Percentiles rank a stretch among this genome's conserved stretches.
These are phyloP conservation scores for Fomitopsis palustris DNA, from an alignment of 1,284 basidiomycete genomes.

Conservation along the genomic window DNA sequence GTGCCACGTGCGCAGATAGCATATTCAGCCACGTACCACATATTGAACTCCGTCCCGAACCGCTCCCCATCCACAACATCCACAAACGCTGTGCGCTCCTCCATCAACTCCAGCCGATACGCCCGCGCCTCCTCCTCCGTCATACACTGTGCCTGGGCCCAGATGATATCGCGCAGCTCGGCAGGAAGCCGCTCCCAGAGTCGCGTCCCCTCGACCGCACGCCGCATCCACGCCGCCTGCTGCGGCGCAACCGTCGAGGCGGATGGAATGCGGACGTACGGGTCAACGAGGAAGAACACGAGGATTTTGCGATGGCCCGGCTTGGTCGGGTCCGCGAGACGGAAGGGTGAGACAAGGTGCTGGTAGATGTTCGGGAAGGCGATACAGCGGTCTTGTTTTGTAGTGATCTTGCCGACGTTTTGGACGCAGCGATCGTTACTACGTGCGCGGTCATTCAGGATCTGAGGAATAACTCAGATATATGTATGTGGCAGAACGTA, in stretches of 20 bases:
- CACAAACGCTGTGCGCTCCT: conserved; percentile 12
- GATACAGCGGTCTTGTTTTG: conserved; percentile 22
- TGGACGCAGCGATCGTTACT: conserved; percentile 4
- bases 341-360: conserved; percentile 31
- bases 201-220: conserved; percentile 24
- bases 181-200: conserved; percentile 9
- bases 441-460: conserved; percentile 2
- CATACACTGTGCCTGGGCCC: conserved; percentile 2
- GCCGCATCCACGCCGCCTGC: conserved; percentile 13
- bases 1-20: neutral
- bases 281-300: conserved; percentile 32
- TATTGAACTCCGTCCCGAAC: conserved; percentile 13
- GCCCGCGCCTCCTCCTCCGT: conserved; percentile 10
- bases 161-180: conserved; percentile 11
- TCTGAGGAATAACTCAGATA: conserved; percentile 9
- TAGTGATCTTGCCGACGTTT: conserved; percentile 17
- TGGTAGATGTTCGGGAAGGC: conserved; percentile 33
- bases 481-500: conserved; percentile 1
- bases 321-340: conserved; percentile 24
- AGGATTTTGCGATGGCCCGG: conserved; percentile 32
- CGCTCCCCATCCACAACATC: conserved; percentile 7
- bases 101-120: conserved; percentile 13
- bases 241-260: neutral
- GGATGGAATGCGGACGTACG: conserved; percentile 6
- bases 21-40: conserved; percentile 6